Conservation (phyloP, 495 filamentous ascomycete genomes). For the Pyrenula massariospora region DNA sequence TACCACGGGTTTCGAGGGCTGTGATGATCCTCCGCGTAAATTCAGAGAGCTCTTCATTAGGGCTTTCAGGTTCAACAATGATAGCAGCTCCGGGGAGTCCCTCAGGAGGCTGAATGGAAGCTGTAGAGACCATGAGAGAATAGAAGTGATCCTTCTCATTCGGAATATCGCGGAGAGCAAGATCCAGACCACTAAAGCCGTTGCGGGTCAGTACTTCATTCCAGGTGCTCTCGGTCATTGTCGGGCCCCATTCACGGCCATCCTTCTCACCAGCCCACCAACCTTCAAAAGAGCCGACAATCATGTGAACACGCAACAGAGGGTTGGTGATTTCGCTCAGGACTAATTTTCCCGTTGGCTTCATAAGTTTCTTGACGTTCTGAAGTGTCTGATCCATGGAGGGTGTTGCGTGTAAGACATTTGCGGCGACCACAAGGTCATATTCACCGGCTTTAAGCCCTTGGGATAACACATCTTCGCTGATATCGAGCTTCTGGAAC, state of each 20-base stretch:
- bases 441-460: conserved; percentile 29
- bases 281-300: conserved; percentile 22
- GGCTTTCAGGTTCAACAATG: neutral
- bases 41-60: neutral
- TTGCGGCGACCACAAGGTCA: conserved; percentile 39
- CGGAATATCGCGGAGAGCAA: neutral
- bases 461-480: conserved; percentile 24
- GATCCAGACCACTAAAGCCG: conserved; percentile 14
- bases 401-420: conserved; percentile 38
- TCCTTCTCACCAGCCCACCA: conserved; percentile 37
- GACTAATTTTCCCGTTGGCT: conserved; percentile 39
- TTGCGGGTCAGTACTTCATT: neutral
- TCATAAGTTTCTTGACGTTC: conserved; percentile 31
- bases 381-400: conserved; percentile 23
- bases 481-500: conserved; percentile 32
- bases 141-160: conserved; percentile 7
- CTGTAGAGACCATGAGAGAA: conserved; percentile 12
- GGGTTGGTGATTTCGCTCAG: conserved; percentile 30
- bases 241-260: conserved; percentile 15
- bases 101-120: conserved; percentile 2
- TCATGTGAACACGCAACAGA: conserved; percentile 22
- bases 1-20: conserved; percentile 1
- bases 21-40: neutral
- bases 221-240: neutral
- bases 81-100: conserved; percentile 5